phyloP scores from a whole-genome alignment of 2,329 filamentous ascomycete genomes.

The Trematosphaeria pertusa region DNA sequence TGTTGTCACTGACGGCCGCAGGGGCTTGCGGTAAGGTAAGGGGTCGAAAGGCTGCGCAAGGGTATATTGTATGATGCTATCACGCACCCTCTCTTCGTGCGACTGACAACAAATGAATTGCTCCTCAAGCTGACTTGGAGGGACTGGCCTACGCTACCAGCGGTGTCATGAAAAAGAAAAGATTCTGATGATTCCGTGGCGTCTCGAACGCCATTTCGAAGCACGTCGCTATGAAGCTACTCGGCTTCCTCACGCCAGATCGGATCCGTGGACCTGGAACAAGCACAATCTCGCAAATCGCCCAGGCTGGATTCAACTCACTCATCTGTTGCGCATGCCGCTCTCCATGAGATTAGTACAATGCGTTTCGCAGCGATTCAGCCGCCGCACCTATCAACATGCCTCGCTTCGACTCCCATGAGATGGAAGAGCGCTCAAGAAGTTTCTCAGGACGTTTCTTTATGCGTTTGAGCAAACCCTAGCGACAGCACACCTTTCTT shows the following conservation, averaged over 20 bases:
- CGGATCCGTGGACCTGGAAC: no score
- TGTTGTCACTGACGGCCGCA: conserved; percentile 11
- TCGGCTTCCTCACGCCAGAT: no score
- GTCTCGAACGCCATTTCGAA: no score
- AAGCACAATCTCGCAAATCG: no score
- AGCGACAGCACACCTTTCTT: conserved; percentile 2
- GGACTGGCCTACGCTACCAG: background rate
- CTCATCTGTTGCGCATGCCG: background rate
- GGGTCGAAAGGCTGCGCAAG: conserved; percentile 4
- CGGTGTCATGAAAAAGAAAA: conserved; percentile 1
- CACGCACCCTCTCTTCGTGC: background rate
- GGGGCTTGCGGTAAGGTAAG: conserved; percentile 12
- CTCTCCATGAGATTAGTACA: background rate
- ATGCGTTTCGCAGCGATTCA: conserved; percentile 1
- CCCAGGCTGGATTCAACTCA: background rate
- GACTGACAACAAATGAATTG: background rate
- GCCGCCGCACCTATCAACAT: background rate
- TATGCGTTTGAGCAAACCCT: conserved; percentile 18
- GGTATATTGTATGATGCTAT: conserved; percentile 6
- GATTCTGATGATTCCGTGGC: no score
- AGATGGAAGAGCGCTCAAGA: background rate
- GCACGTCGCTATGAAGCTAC: no score
- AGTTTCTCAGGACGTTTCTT: conserved; percentile 12
- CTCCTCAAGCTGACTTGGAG: conserved; percentile 2
- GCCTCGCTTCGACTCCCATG: background rate